A percentile compares a stretch with the other conserved stretches of the same genome.
phyloP scores from a whole-genome alignment of 768 basidiomycete species.

The Tulasnella sp. region DNA sequence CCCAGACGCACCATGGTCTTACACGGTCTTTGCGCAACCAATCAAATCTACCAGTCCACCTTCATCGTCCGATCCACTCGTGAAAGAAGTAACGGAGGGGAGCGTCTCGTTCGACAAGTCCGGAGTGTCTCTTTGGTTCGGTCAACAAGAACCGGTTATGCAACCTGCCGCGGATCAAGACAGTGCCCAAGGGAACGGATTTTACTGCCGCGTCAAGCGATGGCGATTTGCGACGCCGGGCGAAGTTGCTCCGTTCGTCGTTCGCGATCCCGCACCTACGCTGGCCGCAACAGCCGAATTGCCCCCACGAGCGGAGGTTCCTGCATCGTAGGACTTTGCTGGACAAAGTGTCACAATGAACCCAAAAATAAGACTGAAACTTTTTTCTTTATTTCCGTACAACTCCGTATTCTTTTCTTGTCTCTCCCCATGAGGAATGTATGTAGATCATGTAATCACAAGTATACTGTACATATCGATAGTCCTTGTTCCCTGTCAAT shows the following conservation, averaged over 20 bases:
- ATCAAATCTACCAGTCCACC: not conserved
- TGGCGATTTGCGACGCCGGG: not conserved
- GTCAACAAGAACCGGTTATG: not conserved
- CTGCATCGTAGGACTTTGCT: not conserved
- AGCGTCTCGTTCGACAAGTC: not conserved
- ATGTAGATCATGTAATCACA: conserved; percentile 4
- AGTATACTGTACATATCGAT: not conserved
- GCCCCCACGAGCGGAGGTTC: not conserved
- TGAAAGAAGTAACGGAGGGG: not conserved
- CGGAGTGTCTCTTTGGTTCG: not conserved
- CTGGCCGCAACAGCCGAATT: not conserved
- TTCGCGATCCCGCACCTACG: not conserved
- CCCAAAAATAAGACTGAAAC: not conserved
- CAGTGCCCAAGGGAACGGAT: not conserved
- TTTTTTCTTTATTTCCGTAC: not conserved
- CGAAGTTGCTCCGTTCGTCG: not conserved
- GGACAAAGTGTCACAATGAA: not conserved
- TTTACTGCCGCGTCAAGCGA: not conserved
- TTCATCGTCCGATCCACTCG: not conserved
- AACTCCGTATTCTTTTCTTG: not conserved
- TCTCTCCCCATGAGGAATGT: not conserved
- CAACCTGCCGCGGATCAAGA: not conserved
- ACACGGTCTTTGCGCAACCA: not conserved
- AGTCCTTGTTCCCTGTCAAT: not conserved
- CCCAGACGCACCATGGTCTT: not conserved